phyloP scores from a whole-genome alignment of 2,329 filamentous ascomycete species.

The Cordyceps militaris region DNA sequence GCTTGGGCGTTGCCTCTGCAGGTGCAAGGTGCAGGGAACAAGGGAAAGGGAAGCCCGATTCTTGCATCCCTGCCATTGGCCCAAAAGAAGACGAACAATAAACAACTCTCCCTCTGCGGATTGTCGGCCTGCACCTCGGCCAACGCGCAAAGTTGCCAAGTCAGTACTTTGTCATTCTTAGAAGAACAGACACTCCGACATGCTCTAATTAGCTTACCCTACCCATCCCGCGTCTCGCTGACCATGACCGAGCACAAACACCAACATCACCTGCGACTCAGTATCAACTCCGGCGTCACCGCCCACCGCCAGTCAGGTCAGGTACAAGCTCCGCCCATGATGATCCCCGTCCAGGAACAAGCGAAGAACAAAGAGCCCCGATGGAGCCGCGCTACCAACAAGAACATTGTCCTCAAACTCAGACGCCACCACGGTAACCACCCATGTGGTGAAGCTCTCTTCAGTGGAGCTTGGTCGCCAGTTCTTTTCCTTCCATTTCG shows the following conservation, averaged over 20 bases:
- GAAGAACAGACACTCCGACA: background rate
- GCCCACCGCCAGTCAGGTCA: background rate
- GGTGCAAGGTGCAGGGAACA: background rate
- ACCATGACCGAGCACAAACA: background rate
- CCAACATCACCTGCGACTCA: background rate
- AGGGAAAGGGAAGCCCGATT: background rate
- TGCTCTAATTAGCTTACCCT: background rate
- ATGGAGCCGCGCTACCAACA: background rate
- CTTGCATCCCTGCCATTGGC: background rate
- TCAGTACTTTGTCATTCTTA: no score
- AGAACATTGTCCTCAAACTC: background rate
- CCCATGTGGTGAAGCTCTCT: background rate
- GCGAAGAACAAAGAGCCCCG: background rate
- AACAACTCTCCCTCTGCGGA: background rate
- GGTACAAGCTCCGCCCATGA: background rate
- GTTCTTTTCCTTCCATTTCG: background rate
- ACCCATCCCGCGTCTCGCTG: background rate
- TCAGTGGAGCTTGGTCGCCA: background rate
- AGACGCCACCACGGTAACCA: background rate
- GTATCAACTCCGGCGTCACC: background rate
- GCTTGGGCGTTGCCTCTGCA: background rate
- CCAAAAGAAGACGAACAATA: background rate
- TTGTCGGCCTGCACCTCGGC: background rate
- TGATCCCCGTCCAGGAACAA: background rate
- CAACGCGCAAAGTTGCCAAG: background rate